Percentiles rank a stretch among this genome's conserved stretches.
Evolutionary conservation across 306 rosid genomes (phyloP).

Genomic region (Begonia loranthoides): DNA sequence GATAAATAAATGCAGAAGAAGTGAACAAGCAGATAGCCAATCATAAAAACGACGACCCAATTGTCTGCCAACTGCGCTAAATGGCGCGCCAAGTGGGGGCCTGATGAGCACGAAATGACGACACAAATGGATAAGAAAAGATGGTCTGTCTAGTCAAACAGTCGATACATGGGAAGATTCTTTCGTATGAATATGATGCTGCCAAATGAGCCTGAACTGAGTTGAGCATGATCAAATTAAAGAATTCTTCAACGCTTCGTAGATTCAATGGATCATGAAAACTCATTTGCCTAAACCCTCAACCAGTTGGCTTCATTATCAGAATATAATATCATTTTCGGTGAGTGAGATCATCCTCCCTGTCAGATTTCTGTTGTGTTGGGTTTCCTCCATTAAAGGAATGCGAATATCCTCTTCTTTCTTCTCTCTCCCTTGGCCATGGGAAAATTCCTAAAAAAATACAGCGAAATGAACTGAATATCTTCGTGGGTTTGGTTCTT

Average conservation of each 20-base stretch:
- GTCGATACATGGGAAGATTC: constrained; percentile 27
- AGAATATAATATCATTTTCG: constrained; percentile 3
- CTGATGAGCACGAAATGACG: too few relatives aligned
- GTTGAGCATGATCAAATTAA: constrained; percentile 9
- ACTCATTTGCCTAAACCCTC: constrained; percentile 14
- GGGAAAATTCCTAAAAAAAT: too few relatives aligned
- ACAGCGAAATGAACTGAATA: too few relatives aligned
- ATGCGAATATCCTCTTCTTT: constrained; percentile 14
- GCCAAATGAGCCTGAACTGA: constrained; percentile 29
- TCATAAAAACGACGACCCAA: too few relatives aligned
- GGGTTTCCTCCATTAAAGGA: background rate
- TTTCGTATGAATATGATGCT: constrained; percentile 24
- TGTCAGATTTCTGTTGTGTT: background rate
- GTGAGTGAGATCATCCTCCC: constrained; percentile 9
- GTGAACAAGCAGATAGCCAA: too few relatives aligned
- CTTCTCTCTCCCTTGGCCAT: too few relatives aligned
- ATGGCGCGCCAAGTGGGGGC: too few relatives aligned
- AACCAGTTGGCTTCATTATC: constrained; percentile 11
- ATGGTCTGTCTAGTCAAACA: constrained; percentile 9
- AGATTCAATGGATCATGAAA: constrained; percentile 12
- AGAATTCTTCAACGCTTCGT: constrained; percentile 22
- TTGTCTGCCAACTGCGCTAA: too few relatives aligned
- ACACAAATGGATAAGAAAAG: too few relatives aligned
- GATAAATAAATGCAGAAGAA: too few relatives aligned
- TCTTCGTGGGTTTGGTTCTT: too few relatives aligned